Base-by-base conservation (phyloP, 2,329 filamentous ascomycete species). In the Verticillium tricorpus region DNA sequence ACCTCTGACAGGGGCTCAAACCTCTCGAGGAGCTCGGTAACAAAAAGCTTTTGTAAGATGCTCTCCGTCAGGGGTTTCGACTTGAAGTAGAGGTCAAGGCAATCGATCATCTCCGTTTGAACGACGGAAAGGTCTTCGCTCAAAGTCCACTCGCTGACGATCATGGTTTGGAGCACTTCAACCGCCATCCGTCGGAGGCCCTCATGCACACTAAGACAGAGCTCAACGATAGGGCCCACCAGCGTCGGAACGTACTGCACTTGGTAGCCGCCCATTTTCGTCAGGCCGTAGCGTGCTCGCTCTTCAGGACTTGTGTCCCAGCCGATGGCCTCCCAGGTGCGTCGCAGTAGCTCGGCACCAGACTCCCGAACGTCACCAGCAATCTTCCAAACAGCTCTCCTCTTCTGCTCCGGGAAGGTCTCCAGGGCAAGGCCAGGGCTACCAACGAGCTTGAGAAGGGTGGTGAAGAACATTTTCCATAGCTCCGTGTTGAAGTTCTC, bases 321-420 rank as follows among this genome's bases (percentile, higher is more conserved):
- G 14, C 96, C 95, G 64, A 99, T 96, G 19, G 93, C 91, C 71
- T 97, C 92, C 95, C 95, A 99, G 6, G 90, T 94, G 32, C 87
- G 85, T 64, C 90, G 87, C 37, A 99, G 80, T 9, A 99, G 81
- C 58, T 94, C 91, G 4, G 95, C 94, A 17, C 96, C 95, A 66
- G 92, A 85, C 73, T 98, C 93, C 61, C 95, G 86, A 58, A 99
- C 92, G 76, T 99, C 96, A 6, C 95, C 95, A 4, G 94, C 95
- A 72, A 99, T 97, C 78, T 98, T 99, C 95, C 96, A 99, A 1
- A 98, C 94, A 1, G 95, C 94, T 61, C 95, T 83, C 56, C 95
- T 84, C 78, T 98, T 99, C 77, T 99, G 95, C 74, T 99, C 96
- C 0, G 95, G 93, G 71, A 97, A 98, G 0, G 93, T 97, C 73